Evolutionary conservation across 768 basidiomycete genomes (phyloP).

Genomic region (Plicaturopsis crispa): DNA sequence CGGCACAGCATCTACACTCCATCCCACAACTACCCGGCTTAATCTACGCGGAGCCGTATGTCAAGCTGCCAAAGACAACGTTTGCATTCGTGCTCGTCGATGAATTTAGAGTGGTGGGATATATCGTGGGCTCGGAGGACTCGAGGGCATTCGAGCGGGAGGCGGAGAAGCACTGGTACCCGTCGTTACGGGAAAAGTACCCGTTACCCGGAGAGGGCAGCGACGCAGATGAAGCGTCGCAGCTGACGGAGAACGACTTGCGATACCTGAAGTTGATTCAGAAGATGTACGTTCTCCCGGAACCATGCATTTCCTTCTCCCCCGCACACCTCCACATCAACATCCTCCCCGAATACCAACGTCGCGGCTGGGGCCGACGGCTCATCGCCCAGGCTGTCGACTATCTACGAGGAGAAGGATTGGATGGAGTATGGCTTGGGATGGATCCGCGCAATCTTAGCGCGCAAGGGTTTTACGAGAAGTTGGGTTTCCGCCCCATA

Average conservation of each 20-base stretch:
- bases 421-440: constrained; percentile 57
- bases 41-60: constrained; percentile 70
- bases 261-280: constrained; percentile 32
- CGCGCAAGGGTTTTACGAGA: constrained; percentile 55
- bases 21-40: constrained; percentile 61
- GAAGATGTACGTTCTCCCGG: constrained; percentile 36
- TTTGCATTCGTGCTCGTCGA: constrained; percentile 74
- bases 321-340: constrained; percentile 75
- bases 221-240: constrained; percentile 6
- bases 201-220: constrained; percentile 14
- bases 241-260: constrained; percentile 31
- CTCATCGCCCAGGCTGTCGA: constrained; percentile 49
- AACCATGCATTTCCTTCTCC: constrained; percentile 54
- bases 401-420: constrained; percentile 39
- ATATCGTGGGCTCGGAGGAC: constrained; percentile 60
- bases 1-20: constrained; percentile 55
- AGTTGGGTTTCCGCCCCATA: constrained; percentile 53
- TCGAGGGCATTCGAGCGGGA: constrained; percentile 56
- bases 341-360: constrained; percentile 58
- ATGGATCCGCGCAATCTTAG: constrained; percentile 54
- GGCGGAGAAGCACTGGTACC: constrained; percentile 59
- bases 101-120: constrained; percentile 51
- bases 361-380: constrained; percentile 63
- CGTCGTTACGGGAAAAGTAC: constrained; percentile 49
- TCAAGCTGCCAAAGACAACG: constrained; percentile 49